phyloP scores from a whole-genome alignment of 176 grass and related monocot genomes.

The Rhynchospora pubera region DNA sequence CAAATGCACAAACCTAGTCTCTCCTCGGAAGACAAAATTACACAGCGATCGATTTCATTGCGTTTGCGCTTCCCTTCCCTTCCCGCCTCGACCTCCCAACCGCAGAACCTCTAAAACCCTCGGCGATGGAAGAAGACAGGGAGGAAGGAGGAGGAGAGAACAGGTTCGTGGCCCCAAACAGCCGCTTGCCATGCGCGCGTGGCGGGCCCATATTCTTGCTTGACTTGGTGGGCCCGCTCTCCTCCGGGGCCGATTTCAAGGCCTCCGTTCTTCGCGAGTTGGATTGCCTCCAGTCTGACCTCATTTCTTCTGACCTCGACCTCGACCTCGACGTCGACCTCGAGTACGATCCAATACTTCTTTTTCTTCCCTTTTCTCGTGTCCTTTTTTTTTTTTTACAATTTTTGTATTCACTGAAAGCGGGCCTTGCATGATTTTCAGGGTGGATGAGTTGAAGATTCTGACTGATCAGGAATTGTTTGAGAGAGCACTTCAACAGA shows the following conservation, averaged over 20 bases:
- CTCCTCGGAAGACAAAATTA: too few species aligned
- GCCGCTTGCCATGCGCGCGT: slow-evolving; percentile 42
- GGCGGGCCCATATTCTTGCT: slow-evolving; percentile 74
- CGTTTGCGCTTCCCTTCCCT: background rate
- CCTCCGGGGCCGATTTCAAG: slow-evolving; percentile 53
- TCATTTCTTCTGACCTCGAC: slow-evolving; percentile 41
- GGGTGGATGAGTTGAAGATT: slow-evolving; percentile 72
- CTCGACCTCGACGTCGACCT: slow-evolving; percentile 53
- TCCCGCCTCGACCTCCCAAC: background rate
- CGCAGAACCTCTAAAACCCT: background rate
- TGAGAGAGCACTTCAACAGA: slow-evolving; percentile 54
- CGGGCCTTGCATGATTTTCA: slow-evolving; percentile 11
- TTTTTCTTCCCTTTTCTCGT: background rate
- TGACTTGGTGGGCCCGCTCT: slow-evolving; percentile 47
- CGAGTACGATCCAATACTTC: slow-evolving; percentile 33
- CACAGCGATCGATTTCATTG: background rate
- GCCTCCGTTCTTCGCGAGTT: slow-evolving; percentile 51
- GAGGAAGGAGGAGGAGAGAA: slow-evolving; percentile 17
- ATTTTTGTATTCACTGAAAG: background rate
- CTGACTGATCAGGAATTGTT: slow-evolving; percentile 74
- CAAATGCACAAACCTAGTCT: too few species aligned
- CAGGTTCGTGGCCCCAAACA: background rate
- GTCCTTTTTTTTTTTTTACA: background rate
- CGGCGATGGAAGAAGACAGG: background rate
- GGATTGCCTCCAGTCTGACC: slow-evolving; percentile 55